These are phyloP conservation scores for Wickerhamomyces subpelliculosus DNA, from an alignment of 805 yeast genomes.

Conservation along the genomic window DNA sequence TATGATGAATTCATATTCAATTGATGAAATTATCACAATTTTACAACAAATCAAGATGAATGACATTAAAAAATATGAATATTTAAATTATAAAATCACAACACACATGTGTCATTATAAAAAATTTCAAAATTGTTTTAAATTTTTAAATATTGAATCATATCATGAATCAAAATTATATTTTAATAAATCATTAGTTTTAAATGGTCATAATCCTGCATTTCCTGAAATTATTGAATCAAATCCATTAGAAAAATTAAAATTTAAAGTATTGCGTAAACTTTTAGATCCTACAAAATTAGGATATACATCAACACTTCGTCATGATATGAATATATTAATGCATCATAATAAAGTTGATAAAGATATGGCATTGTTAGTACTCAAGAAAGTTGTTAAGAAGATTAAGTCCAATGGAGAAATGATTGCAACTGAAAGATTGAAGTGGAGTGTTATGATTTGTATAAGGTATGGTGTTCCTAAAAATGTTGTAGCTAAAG, in stretches of 20 bases:
- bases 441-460: constrained; percentile 3
- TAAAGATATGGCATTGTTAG: not conserved
- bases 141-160: not conserved
- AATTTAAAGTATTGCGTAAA: not conserved
- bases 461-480: constrained; percentile 4
- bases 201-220: not conserved
- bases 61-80: not conserved
- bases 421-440: constrained; percentile 4
- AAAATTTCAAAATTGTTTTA: not conserved
- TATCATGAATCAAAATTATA: not conserved
- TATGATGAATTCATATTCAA: not conserved
- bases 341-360: not conserved
- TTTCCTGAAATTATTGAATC: not conserved
- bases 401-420: constrained; percentile 1
- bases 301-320: not conserved
- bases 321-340: not conserved
- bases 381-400: constrained; percentile 3
- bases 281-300: not conserved
- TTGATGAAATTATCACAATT: not conserved
- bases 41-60: not conserved
- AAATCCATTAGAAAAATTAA: not conserved
- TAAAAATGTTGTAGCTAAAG: not conserved
- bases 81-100: too few relatives aligned
- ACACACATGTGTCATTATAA: not conserved
- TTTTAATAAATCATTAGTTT: not conserved